Percentiles rank a stretch among this genome's conserved stretches.
These are phyloP conservation scores for Rubus parviflorus DNA, from an alignment of 306 rosid genomes.

Conservation along the genomic window DNA sequence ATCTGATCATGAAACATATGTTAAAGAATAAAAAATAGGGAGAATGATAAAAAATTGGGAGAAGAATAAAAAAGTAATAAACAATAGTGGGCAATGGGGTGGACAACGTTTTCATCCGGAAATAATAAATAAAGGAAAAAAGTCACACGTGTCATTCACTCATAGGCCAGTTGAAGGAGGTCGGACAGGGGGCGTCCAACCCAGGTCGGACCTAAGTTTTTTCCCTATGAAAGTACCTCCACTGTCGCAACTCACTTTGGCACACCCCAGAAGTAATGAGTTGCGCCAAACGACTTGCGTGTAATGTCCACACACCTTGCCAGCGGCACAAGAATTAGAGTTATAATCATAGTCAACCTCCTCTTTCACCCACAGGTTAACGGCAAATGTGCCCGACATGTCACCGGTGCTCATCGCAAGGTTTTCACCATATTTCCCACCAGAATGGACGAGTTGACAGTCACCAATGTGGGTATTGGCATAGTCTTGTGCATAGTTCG, in stretches of 20 bases:
- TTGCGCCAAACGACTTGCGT: conserved; percentile 38
- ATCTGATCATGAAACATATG: too few species aligned
- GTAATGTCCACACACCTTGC: conserved; percentile 28
- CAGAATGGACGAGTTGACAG: conserved; percentile 22
- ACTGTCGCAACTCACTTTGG: conserved; percentile 27
- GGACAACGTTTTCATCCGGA: too few species aligned
- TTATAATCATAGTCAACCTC: conserved; percentile 33
- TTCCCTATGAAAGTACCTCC: conserved; percentile 50
- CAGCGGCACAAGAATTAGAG: conserved; percentile 28
- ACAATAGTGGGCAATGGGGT: too few species aligned
- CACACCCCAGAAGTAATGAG: conserved; percentile 15
- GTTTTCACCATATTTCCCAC: too few species aligned
- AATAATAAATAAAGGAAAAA: too few species aligned
- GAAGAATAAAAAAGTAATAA: too few species aligned
- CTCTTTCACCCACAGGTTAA: conserved; percentile 44
- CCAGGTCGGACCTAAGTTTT: too few species aligned
- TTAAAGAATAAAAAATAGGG: too few species aligned
- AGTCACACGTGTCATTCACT: too few species aligned
- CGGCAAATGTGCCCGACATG: conserved; percentile 20
- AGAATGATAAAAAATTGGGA: too few species aligned
- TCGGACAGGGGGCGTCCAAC: too few species aligned
- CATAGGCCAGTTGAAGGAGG: too few species aligned
- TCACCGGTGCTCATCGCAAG: conserved; percentile 29
- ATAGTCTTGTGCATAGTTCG: conserved; percentile 25
- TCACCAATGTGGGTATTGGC: conserved; percentile 2